Conservation (phyloP, 495 filamentous ascomycete species). For the Penicillium robsamsonii region DNA sequence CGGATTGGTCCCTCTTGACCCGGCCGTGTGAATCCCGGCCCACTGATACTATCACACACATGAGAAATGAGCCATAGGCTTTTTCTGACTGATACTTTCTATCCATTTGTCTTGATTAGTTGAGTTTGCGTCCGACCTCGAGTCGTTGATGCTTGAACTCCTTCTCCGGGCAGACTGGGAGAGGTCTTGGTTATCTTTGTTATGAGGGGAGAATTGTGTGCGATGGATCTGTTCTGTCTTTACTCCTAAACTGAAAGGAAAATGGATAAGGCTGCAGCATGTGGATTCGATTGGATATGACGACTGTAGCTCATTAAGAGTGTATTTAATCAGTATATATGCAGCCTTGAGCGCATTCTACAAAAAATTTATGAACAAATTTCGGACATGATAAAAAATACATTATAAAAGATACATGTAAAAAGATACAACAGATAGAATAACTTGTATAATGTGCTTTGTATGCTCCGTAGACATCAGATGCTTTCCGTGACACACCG, state of each 20-base stretch:
- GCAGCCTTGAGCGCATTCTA: slow-evolving; percentile 10
- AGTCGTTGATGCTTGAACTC: slow-evolving; percentile 43
- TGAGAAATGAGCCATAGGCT: slow-evolving; percentile 26
- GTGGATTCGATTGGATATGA: slow-evolving; percentile 9
- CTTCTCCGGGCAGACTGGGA: slow-evolving; percentile 17
- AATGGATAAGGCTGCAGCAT: slow-evolving; percentile 1
- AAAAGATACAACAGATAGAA: neutral
- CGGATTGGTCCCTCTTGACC: slow-evolving; percentile 46
- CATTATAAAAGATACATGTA: neutral
- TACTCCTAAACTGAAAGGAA: slow-evolving; percentile 1
- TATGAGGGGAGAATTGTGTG: slow-evolving; percentile 3
- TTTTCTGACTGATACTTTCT: slow-evolving; percentile 1
- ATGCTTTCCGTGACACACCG: slow-evolving; percentile 14
- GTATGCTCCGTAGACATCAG: neutral
- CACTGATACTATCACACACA: slow-evolving; percentile 19
- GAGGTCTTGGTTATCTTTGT: slow-evolving; percentile 1
- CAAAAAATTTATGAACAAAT: neutral
- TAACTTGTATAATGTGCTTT: neutral
- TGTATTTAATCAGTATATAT: slow-evolving; percentile 9
- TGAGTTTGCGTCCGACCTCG: slow-evolving; percentile 40
- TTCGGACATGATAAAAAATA: neutral
- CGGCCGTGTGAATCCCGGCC: slow-evolving; percentile 39
- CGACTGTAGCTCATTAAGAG: slow-evolving; percentile 7
- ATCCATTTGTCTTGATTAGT: slow-evolving; percentile 21
- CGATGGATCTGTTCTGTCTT: slow-evolving; percentile 10